These are phyloP conservation scores for Caryocar brasiliense DNA, from an alignment of 441 rosid genomes.

Conservation along the genomic window DNA sequence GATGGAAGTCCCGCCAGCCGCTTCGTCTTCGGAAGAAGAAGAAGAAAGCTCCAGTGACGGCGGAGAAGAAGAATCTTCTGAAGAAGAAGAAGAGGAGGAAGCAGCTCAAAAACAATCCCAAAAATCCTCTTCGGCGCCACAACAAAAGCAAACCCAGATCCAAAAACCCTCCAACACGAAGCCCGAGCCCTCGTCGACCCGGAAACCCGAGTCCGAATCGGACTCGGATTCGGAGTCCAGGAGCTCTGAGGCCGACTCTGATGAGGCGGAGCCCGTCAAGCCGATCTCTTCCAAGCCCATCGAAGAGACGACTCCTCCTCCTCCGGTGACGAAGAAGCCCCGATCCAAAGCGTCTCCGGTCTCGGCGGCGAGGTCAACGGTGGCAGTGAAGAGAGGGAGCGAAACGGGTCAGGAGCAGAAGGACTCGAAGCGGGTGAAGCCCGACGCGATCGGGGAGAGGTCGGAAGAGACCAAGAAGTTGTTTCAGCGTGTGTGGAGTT, in stretches of 20 bases:
- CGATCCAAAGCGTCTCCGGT: no score
- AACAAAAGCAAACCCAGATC: no score
- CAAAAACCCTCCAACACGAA: no score
- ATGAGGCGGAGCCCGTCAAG: slow-evolving; percentile 15
- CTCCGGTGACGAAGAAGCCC: no score
- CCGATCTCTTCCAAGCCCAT: slow-evolving; percentile 16
- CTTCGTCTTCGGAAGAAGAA: not conserved
- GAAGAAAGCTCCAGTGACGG: not conserved
- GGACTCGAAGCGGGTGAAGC: no score
- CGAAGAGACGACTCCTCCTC: not conserved
- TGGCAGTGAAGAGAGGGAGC: no score
- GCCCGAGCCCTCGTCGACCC: no score
- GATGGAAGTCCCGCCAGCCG: not conserved
- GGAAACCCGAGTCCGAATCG: slow-evolving; percentile 5
- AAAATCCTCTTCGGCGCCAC: not conserved
- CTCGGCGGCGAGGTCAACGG: no score
- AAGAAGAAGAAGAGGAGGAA: slow-evolving; percentile 4
- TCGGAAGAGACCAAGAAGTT: slow-evolving; percentile 15
- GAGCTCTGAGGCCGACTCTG: slow-evolving; percentile 11
- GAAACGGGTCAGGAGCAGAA: no score
- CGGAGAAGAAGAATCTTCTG: slow-evolving; percentile 19
- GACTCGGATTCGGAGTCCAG: slow-evolving; percentile 16
- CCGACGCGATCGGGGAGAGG: no score
- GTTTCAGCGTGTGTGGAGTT: slow-evolving; percentile 35
- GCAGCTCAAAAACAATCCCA: not conserved